phyloP scores from a whole-genome alignment of 2,329 filamentous ascomycete genomes.

The Penicillium sp. region DNA sequence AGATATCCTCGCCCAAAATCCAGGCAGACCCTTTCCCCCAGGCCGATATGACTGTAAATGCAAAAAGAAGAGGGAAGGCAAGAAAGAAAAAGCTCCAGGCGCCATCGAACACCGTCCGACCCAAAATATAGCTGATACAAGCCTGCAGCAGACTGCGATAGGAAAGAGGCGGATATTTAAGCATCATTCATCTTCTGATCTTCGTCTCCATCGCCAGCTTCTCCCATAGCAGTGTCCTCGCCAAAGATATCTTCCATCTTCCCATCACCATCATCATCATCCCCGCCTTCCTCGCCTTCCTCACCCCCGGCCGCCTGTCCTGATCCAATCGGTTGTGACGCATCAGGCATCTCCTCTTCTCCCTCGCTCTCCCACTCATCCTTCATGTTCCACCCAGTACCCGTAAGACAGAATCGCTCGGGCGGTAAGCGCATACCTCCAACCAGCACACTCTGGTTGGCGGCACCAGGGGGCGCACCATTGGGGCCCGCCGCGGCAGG shows the following conservation, averaged over 20 bases:
- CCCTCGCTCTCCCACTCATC: conserved; percentile 63
- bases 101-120: conserved; percentile 23
- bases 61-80: neutral
- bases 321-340: conserved; percentile 22
- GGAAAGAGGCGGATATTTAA: conserved; percentile 23
- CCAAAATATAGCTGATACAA: conserved; percentile 3
- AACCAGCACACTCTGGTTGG: conserved; percentile 44
- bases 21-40: neutral
- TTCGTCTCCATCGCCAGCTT: conserved; percentile 41
- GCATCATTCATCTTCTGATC: conserved; percentile 51
- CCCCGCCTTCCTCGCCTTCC: conserved; percentile 36
- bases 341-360: conserved; percentile 35
- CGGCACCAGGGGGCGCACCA: conserved; percentile 24
- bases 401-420: conserved; percentile 65
- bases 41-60: conserved; percentile 3
- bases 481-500: conserved; percentile 24
- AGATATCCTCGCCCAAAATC: neutral
- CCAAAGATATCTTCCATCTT: conserved; percentile 55
- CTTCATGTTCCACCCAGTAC: conserved; percentile 59
- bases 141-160: conserved; percentile 2
- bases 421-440: conserved; percentile 63
- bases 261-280: conserved; percentile 51
- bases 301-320: conserved; percentile 38
- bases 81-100: conserved; percentile 17
- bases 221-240: conserved; percentile 45